Base-by-base conservation (phyloP, 164 flowering plant genomes). In the Stephania cephalantha region DNA sequence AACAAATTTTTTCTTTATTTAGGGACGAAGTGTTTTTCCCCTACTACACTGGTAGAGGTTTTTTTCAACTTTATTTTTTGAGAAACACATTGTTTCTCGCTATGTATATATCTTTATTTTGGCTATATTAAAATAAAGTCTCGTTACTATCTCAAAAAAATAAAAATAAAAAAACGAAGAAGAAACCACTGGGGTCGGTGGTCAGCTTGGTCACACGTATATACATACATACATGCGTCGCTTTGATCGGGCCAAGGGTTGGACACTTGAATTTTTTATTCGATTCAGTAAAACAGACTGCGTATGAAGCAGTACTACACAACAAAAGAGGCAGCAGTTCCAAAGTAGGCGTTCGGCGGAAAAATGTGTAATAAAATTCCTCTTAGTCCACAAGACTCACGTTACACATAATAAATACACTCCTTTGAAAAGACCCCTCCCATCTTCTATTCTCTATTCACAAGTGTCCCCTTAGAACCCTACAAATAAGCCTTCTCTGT, bases 301-400 rank as follows among this genome's bases (percentile, higher is more conserved):
- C 46, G 71, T 35, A 17, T 17, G 7, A 69, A 20, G n/a, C 46
- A 45, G n/a, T 12, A 22, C 68, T 55, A 69, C 46, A 76, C 65
- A 46, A 29, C 69, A 71, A 71, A 83, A 84, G 83, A 82, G 70
- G 84, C 87, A 81, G 83, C 88, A 86, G 85, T 86, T 82, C 88
- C 90, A 75, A 86, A 84, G 92, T 86, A 89, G 93, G 93, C 96
- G 91, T 84, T 94, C 93, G 98, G 97, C 94, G 94, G 85, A 85
- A 74, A 82, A 80, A 78, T 20, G 48, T 52, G 42, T 50, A 53
- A 46, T 42, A 72, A 42, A 30, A 61, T 69, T 31, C 65, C n/a
- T 20, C n/a, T 15, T 6, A 55, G 65, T 58, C 65, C 65, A 58
- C 65, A 18, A 58, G 65, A 46, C 50, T 44, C 68, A 50, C 52